These are phyloP conservation scores for Neocallimastix lanati DNA, from an alignment of 192 early-diverging fungal species.

Conservation along the genomic window DNA sequence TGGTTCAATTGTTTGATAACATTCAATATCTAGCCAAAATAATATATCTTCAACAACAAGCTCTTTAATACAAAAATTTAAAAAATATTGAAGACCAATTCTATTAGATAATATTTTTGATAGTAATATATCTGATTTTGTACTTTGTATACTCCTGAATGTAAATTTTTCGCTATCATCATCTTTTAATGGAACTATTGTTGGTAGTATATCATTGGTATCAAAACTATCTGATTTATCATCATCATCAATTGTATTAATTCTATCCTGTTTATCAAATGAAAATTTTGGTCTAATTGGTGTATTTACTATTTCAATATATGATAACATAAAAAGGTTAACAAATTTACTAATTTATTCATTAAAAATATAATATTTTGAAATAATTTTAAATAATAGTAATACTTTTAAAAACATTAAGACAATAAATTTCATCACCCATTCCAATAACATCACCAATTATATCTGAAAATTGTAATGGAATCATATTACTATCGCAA, in stretches of 20 bases:
- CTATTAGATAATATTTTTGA: neutral
- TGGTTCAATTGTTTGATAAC: neutral
- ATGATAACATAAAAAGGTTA: no score
- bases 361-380: no score
- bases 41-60: neutral
- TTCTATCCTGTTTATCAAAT: neutral
- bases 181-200: neutral
- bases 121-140: neutral
- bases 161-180: neutral
- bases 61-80: neutral
- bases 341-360: no score
- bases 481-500: no score
- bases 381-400: no score
- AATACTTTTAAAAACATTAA: no score
- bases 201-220: neutral
- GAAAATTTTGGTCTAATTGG: neutral
- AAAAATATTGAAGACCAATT: neutral
- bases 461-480: no score
- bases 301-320: neutral
- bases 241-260: no score
- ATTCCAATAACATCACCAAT: no score
- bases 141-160: neutral
- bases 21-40: neutral
- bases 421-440: no score
- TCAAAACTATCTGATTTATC: neutral